phyloP scores from a whole-genome alignment of 768 basidiomycete genomes.

The Cantharellus cinnabarinus region DNA sequence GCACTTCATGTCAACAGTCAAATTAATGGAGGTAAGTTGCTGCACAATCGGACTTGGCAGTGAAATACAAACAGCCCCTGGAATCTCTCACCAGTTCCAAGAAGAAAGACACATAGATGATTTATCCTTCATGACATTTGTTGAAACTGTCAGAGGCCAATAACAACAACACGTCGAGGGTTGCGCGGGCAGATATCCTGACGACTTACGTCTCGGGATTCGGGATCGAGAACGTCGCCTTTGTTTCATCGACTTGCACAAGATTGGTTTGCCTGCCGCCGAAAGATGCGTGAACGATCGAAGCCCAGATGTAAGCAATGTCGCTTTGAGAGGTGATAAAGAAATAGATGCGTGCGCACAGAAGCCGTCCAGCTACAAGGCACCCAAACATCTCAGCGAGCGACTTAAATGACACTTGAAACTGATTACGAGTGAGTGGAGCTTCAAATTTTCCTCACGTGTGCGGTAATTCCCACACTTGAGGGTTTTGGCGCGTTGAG shows the following conservation, averaged over 20 bases:
- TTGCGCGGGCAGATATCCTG: background rate
- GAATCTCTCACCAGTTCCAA: slow-evolving; percentile 39
- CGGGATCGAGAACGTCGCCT: slow-evolving; percentile 57
- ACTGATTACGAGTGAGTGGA: too few relatives aligned
- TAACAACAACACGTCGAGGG: background rate
- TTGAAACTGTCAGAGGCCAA: background rate
- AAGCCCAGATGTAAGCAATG: background rate
- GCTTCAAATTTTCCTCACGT: too few relatives aligned
- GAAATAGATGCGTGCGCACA: slow-evolving; percentile 4
- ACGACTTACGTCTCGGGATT: slow-evolving; percentile 28
- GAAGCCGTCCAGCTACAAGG: slow-evolving; percentile 11
- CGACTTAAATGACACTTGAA: too few relatives aligned
- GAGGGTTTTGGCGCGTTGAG: too few relatives aligned
- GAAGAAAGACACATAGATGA: slow-evolving; percentile 66
- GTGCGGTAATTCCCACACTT: too few relatives aligned
- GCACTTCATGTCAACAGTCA: slow-evolving; percentile 23
- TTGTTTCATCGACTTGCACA: slow-evolving; percentile 64
- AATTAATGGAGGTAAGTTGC: background rate
- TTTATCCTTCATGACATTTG: slow-evolving; percentile 27
- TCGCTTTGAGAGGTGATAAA: background rate
- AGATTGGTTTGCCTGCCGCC: slow-evolving; percentile 41
- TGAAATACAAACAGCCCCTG: background rate
- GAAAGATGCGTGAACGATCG: too few relatives aligned
- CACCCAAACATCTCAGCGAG: slow-evolving; percentile 10
- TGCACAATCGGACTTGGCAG: background rate